Evolutionary conservation across 2,329 filamentous ascomycete species (phyloP).

Genomic region (Teratosphaeria zuluensis): DNA sequence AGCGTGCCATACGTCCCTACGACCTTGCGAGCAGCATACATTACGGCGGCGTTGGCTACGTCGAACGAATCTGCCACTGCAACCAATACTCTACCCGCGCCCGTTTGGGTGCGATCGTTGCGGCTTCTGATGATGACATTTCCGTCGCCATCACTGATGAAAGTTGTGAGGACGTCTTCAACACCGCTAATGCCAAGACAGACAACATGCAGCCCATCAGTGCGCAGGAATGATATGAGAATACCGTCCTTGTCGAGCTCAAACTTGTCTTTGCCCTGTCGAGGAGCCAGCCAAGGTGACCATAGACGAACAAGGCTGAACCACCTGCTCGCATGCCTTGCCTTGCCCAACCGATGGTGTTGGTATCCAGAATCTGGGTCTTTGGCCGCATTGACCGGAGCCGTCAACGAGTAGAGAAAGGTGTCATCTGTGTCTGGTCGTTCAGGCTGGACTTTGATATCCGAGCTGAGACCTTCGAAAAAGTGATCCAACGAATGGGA

Average conservation of each 20-base stretch:
- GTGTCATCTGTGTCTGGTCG: slow-evolving; percentile 59
- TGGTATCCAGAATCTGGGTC: slow-evolving; percentile 50
- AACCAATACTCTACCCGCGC: slow-evolving; percentile 55
- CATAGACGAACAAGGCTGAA: slow-evolving; percentile 73
- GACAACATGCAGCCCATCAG: slow-evolving; percentile 64
- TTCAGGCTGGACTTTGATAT: slow-evolving; percentile 45
- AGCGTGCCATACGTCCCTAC: slow-evolving; percentile 37
- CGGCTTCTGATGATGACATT: slow-evolving; percentile 58
- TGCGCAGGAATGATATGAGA: slow-evolving; percentile 65
- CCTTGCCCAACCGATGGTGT: slow-evolving; percentile 51
- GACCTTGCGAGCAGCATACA: slow-evolving; percentile 75
- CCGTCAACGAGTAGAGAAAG: slow-evolving; percentile 59
- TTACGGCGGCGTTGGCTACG: slow-evolving; percentile 64
- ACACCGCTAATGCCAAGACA: slow-evolving; percentile 69
- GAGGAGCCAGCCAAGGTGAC: slow-evolving; percentile 79
- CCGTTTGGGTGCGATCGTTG: slow-evolving; percentile 55
- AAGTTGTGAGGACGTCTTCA: slow-evolving; percentile 57
- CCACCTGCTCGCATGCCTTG: slow-evolving; percentile 60
- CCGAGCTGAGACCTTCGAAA: slow-evolving; percentile 48
- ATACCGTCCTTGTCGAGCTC: slow-evolving; percentile 67
- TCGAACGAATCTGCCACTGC: slow-evolving; percentile 66
- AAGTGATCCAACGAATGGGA: slow-evolving; percentile 43
- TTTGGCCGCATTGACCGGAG: slow-evolving; percentile 45
- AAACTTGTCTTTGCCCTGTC: slow-evolving; percentile 63
- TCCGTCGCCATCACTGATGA: slow-evolving; percentile 57